phyloP scores from a whole-genome alignment of 2,329 filamentous ascomycete genomes.

The Paecilomyces sp. region DNA sequence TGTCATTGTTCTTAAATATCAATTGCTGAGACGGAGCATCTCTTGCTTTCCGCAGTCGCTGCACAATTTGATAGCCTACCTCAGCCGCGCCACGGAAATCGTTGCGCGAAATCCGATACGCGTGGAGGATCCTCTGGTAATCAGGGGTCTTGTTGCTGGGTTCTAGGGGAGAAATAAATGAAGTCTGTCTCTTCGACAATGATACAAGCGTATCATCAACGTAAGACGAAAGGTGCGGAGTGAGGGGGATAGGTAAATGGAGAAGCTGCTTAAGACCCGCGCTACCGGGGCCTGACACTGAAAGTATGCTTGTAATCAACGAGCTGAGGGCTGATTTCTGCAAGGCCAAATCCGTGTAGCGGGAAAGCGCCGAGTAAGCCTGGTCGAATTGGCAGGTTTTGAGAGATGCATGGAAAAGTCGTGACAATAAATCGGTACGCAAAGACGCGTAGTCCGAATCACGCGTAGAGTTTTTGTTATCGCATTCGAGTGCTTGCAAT shows the following conservation, averaged over 20 bases:
- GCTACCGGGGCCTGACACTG: conserved; percentile 31
- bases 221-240: conserved; percentile 62
- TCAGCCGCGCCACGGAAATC: conserved; percentile 75
- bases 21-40: conserved; percentile 27
- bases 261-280: conserved; percentile 55
- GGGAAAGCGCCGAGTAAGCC: conserved; percentile 70
- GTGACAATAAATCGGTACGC: conserved; percentile 67
- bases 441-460: conserved; percentile 34
- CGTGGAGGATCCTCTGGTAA: conserved; percentile 84
- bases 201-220: conserved; percentile 72
- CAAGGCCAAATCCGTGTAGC: conserved; percentile 64
- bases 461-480: conserved; percentile 21
- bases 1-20: conserved; percentile 29
- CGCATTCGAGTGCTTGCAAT: conserved; percentile 52
- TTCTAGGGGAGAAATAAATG: conserved; percentile 44
- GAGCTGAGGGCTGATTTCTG: conserved; percentile 64
- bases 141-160: conserved; percentile 47
- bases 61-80: conserved; percentile 49
- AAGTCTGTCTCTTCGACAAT: conserved; percentile 62
- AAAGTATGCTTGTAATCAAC: conserved; percentile 47
- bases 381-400: conserved; percentile 72
- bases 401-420: conserved; percentile 75
- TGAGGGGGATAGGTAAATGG: conserved; percentile 59
- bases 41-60: conserved; percentile 39
- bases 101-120: conserved; percentile 75